A percentile compares a stretch with the other conserved stretches of the same genome.
phyloP scores from a whole-genome alignment of 257 asterid species.

The Coffea canephora region DNA sequence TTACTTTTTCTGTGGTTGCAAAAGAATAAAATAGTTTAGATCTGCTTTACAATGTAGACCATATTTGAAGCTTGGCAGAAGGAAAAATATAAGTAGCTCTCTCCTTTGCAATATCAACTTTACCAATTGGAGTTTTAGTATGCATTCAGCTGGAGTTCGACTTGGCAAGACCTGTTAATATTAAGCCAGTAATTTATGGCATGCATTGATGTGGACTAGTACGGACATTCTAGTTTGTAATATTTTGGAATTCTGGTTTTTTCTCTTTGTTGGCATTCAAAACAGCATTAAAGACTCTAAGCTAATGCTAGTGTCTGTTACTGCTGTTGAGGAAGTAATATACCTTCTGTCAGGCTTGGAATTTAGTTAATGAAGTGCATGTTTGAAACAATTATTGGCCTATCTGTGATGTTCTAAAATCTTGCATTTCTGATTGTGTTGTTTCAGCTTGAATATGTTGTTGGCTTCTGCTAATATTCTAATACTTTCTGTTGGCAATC shows the following conservation, averaged over 20 bases:
- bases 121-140: background rate
- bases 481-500: background rate
- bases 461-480: background rate
- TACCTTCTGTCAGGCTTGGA: background rate
- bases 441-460: constrained; percentile 3
- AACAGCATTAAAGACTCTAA: background rate
- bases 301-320: background rate
- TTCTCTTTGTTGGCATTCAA: background rate
- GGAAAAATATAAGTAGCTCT: background rate
- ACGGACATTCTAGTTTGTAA: background rate
- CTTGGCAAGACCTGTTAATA: background rate
- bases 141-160: background rate
- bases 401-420: background rate
- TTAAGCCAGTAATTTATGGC: background rate
- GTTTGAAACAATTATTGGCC: background rate
- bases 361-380: background rate
- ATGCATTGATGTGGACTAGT: background rate
- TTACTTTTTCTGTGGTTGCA: background rate
- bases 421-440: background rate
- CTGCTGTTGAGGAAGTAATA: background rate
- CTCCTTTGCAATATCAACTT: background rate
- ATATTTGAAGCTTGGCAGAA: background rate
- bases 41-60: background rate
- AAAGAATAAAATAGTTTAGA: background rate
- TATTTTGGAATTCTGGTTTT: background rate